Evolutionary conservation across 169 alveolate genomes (phyloP).

Genomic region (Blepharisma undulans): DNA sequence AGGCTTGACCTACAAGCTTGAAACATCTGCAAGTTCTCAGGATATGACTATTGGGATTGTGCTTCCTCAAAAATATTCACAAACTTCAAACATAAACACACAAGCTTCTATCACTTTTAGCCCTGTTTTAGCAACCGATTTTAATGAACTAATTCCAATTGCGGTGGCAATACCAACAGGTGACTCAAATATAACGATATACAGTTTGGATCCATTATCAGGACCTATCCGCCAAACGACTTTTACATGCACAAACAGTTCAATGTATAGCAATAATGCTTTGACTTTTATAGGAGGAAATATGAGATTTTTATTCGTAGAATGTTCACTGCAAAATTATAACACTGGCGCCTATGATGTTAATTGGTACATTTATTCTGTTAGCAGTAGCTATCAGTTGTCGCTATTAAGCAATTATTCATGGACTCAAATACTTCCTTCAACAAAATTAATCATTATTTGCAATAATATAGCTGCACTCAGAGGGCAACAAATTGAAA

Average conservation of each 20-base stretch:
- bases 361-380: not conserved
- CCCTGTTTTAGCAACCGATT: not conserved
- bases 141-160: not conserved
- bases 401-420: not conserved
- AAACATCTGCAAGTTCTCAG: not conserved
- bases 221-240: not conserved
- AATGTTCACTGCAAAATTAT: not conserved
- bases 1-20: not conserved
- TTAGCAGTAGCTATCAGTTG: not conserved
- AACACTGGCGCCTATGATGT: not conserved
- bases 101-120: not conserved
- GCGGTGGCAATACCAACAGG: not conserved
- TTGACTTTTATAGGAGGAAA: not conserved
- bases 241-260: not conserved
- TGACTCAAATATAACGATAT: not conserved
- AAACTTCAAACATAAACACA: not conserved
- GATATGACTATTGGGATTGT: not conserved
- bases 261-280: not conserved
- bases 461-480: not conserved
- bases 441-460: not conserved
- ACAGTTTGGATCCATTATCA: not conserved
- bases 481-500: not conserved
- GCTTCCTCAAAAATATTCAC: not conserved
- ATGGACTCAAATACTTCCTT: not conserved
- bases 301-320: not conserved